Evolutionary conservation across 2,329 filamentous ascomycete genomes (phyloP), one percentile per base, ranked within the genome.

Genomic region (Endoconidiophora laricicola): DNA sequence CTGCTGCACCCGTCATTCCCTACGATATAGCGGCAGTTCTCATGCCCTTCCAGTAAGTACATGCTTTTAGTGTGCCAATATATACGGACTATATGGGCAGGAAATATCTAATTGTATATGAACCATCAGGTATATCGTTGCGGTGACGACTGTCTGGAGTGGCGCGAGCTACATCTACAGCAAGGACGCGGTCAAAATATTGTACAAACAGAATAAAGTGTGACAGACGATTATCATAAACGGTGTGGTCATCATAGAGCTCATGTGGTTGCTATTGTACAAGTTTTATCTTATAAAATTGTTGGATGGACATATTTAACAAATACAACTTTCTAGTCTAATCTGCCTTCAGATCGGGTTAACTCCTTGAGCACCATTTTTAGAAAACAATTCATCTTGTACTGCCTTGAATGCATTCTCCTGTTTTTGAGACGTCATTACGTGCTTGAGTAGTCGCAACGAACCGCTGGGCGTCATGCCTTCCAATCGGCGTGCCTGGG

Each of bases 161-260:
- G 91, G 91, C 6, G 71, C 88, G 12, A 94, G 88, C 63, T 98
- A 98, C 62, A 72, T 94, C 5, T 93, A 82, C 62, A 85, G 79
- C 57, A 94, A 91, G 62, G 83, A 94, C 58, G 90, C 87, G 0
- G 88, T 96, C 29, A 93, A 83, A 63, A 95, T 96, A 50, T 63
- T 96, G 40, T 63, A 61, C 46, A 60, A 62, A 53, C 54, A 50
- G 14, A 38, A 12, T 9, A 10, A 33, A 12, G 29, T 12, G 4
- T 33, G 29, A 33, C 12, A 33, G 29, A 33, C 29, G 7, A 12
- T 3, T 12, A 33, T 33, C 12, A 33, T 33, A 33, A 33, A 33
- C 29, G 29, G 29, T 10, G 12, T 33, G 29, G 29, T 33, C 12
- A 33, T 33, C 29, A 33, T 33, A 33, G 9, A 33, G 5, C 29